Evolutionary conservation across 805 yeast genomes (phyloP).

Genomic region (Yarrowia hollandica): DNA sequence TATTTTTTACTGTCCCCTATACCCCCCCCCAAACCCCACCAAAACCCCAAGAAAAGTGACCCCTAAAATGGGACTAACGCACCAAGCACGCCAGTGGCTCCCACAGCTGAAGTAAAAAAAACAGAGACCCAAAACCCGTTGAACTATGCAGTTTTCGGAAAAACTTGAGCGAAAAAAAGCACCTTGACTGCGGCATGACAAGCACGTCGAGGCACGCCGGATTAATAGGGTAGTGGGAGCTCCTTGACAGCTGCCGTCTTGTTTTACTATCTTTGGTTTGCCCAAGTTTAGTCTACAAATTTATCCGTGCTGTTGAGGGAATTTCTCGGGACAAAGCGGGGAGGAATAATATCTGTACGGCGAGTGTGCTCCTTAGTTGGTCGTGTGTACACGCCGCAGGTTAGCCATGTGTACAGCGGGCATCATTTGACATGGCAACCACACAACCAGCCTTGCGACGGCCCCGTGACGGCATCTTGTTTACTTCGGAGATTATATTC

Average conservation of each 20-base stretch:
- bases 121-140: not conserved
- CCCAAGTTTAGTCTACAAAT: too few species aligned
- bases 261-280: not conserved
- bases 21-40: not conserved
- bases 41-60: not conserved
- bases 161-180: conserved; percentile 20
- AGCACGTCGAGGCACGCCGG: conserved; percentile 3
- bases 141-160: conserved; percentile 17
- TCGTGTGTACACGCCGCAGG: too few species aligned
- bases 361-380: too few species aligned
- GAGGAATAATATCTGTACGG: too few species aligned
- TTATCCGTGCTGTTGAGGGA: too few species aligned
- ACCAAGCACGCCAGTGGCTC: not conserved
- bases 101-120: not conserved
- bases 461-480: too few species aligned
- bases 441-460: too few species aligned
- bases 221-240: conserved; percentile 26
- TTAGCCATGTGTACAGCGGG: too few species aligned
- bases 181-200: not conserved
- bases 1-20: too few species aligned
- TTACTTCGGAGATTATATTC: too few species aligned
- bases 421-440: too few species aligned
- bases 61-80: not conserved
- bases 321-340: not conserved
- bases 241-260: conserved; percentile 6